Evolutionary conservation across 345 rosid species (phyloP), one percentile per base, ranked within the genome.

Genomic region (Gossypium raimondii): DNA sequence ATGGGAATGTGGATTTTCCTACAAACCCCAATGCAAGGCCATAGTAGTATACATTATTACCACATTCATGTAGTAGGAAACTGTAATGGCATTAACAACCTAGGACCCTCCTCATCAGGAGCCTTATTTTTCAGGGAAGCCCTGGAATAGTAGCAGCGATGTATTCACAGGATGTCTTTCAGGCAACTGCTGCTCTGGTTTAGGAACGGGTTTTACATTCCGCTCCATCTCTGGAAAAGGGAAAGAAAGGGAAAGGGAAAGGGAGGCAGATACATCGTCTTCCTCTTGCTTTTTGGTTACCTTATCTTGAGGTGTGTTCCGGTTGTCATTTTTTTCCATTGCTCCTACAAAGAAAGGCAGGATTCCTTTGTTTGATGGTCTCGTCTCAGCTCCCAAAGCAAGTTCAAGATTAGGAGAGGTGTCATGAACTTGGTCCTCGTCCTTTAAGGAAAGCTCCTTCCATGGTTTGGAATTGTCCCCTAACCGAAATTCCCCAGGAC

Each of bases 241-340:
- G 71, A 90, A 95, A 11, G 99, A 88, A 56, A 95, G 93, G 34
- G 98, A 94, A 25, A 59, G 88, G 41, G 98, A 91, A 53, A 94
- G 98, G 73, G 96, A 86, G 17, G 90, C 89, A 1, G 97, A 83
- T 18, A 80, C 83, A 43, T 83, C 85, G 16, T 87, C 96, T 71
- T 87, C 97, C 75, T 82, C 86, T 69, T 83, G 83, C 81, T 82
- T 80, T 11, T 75, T 75, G 58, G 45, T 68, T 44, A 65, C 77
- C 77, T 82, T 76, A 69, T 77, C 86, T 3, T 50, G 76, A 48
- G 81, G 78, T 64, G 74, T 80, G 57, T 75, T 80, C 73, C 65
- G 83, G 56, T 43, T 76, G 74, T 78, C 81, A 79, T 70, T 81
- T 79, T 85, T 84, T 48, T 83, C 85, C 59, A 78, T 79, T 24